phyloP scores from a whole-genome alignment of 345 rosid species.

The Euphorbia pulcherrima region DNA sequence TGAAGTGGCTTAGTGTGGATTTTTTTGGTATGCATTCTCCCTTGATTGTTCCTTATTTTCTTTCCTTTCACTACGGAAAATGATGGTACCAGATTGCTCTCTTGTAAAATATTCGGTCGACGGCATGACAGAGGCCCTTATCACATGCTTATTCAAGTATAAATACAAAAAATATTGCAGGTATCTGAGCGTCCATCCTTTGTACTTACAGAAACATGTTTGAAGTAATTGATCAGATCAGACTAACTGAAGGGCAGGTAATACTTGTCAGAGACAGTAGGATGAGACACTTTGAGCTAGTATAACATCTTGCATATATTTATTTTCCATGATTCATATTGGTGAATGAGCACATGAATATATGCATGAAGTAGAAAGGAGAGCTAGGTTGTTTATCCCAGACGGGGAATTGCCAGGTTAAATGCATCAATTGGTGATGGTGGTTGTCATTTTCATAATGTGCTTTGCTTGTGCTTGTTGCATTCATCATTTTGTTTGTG shows the following conservation, averaged over 20 bases:
- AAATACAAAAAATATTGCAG: not conserved
- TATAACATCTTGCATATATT: not conserved
- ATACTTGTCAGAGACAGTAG: not conserved
- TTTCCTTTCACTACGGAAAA: not conserved
- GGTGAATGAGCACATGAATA: not conserved
- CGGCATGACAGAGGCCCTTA: not conserved
- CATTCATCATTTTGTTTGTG: too few relatives aligned
- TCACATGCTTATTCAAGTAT: not conserved
- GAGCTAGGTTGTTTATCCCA: slow-evolving; percentile 1
- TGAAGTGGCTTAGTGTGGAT: slow-evolving; percentile 15
- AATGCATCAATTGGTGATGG: not conserved
- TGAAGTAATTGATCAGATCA: not conserved
- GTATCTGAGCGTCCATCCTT: not conserved
- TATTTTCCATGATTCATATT: not conserved
- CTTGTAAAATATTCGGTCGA: slow-evolving; percentile 2
- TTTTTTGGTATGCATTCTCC: slow-evolving; percentile 15
- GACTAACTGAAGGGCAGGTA: not conserved
- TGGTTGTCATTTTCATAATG: too few relatives aligned
- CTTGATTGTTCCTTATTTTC: not conserved
- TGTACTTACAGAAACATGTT: not conserved
- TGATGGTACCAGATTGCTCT: not conserved
- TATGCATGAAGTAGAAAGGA: not conserved
- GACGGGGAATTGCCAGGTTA: slow-evolving; percentile 1
- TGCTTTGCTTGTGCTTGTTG: too few relatives aligned
- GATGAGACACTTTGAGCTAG: too few relatives aligned